These are phyloP conservation scores for Chaetomium sp. DNA, from an alignment of 2,329 filamentous ascomycete genomes.

Conservation along the genomic window DNA sequence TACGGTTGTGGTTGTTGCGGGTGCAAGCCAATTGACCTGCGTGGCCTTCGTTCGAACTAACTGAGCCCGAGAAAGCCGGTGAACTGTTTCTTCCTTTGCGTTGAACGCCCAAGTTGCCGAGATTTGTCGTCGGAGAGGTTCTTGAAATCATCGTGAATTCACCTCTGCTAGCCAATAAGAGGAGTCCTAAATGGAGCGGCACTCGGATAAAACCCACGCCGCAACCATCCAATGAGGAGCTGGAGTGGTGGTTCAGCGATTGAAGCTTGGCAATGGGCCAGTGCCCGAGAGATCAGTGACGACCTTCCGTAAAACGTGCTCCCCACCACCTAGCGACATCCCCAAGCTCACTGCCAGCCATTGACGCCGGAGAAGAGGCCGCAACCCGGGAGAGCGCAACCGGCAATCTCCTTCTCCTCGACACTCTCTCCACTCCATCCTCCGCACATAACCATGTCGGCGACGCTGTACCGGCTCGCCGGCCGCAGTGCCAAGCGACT, in stretches of 20 bases:
- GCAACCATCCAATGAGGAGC: conserved; percentile 22
- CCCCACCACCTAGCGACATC: conserved; percentile 23
- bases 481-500: conserved; percentile 70
- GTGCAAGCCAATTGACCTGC: neutral
- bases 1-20: neutral
- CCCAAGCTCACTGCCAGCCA: conserved; percentile 33
- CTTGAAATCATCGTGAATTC: neutral
- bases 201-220: conserved; percentile 25
- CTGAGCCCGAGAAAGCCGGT: neutral
- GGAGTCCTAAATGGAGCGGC: conserved; percentile 1
- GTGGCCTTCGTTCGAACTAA: neutral
- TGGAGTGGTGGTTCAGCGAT: neutral
- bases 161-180: neutral
- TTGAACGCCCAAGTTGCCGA: neutral
- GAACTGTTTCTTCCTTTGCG: neutral
- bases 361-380: conserved; percentile 40
- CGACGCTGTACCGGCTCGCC: conserved; percentile 72
- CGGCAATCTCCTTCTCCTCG: conserved; percentile 33
- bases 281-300: conserved; percentile 26
- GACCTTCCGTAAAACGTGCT: conserved; percentile 23
- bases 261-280: conserved; percentile 27
- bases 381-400: conserved; percentile 33
- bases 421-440: conserved; percentile 35
- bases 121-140: neutral
- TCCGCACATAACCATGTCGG: conserved; percentile 57